Evolutionary conservation across 768 basidiomycete genomes (phyloP).

Genomic region (Cystobasidium tubakii): DNA sequence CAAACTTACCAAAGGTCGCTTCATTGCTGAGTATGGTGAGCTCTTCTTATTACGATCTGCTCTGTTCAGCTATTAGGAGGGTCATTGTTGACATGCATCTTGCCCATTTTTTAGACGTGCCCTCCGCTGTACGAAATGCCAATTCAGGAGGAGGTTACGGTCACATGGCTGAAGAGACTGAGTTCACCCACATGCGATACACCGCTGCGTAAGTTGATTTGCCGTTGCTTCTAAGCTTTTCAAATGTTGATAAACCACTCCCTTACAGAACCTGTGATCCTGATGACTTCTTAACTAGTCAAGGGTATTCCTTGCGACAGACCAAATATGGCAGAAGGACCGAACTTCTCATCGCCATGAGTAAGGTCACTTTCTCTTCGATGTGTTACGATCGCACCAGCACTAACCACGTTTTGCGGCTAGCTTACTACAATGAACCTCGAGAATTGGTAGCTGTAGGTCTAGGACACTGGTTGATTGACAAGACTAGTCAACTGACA

Average conservation of each 20-base stretch:
- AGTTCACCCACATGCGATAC: slow-evolving; percentile 95
- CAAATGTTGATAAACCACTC: background rate
- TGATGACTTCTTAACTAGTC: slow-evolving; percentile 70
- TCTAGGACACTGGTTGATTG: slow-evolving; percentile 39
- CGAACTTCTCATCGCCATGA: slow-evolving; percentile 85
- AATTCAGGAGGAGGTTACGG: slow-evolving; percentile 31
- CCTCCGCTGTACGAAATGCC: slow-evolving; percentile 42
- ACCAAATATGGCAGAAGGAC: slow-evolving; percentile 83
- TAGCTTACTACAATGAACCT: slow-evolving; percentile 63
- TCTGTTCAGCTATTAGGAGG: background rate
- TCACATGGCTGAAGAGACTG: slow-evolving; percentile 60
- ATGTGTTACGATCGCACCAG: too few species aligned
- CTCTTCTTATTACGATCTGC: background rate
- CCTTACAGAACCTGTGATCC: slow-evolving; percentile 64
- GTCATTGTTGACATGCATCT: background rate
- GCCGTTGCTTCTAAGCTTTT: too few species aligned
- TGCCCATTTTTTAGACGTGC: slow-evolving; percentile 38
- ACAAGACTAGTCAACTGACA: slow-evolving; percentile 47
- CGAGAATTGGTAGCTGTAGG: slow-evolving; percentile 44
- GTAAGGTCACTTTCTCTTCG: background rate
- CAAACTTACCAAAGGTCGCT: slow-evolving; percentile 76
- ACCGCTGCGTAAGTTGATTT: slow-evolving; percentile 62
- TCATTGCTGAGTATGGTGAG: slow-evolving; percentile 43
- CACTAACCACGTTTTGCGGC: too few species aligned
- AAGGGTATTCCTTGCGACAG: slow-evolving; percentile 75